Percentiles rank a stretch among this genome's conserved stretches.
Conservation (phyloP, 495 filamentous ascomycete genomes). For the Penicillium waksmanii region DNA sequence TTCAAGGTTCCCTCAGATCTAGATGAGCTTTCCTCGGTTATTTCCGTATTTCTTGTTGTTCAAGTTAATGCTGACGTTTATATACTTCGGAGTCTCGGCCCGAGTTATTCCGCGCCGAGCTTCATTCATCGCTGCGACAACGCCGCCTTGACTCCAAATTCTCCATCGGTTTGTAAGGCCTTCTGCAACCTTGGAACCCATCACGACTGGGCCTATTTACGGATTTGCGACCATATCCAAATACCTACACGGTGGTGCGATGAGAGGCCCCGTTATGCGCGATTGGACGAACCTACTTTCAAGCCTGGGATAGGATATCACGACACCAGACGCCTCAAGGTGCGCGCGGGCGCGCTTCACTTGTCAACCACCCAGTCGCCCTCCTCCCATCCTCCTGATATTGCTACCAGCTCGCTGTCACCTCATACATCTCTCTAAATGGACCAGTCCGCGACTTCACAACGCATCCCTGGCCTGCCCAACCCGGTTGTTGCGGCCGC, state of each 20-base stretch:
- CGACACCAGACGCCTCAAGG: neutral
- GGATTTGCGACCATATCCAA: neutral
- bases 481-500: conserved; percentile 55
- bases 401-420: neutral
- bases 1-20: too few relatives aligned
- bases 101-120: conserved; percentile 20
- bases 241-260: conserved; percentile 25
- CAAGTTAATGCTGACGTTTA: neutral
- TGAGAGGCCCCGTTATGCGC: conserved; percentile 29
- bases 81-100: conserved; percentile 14
- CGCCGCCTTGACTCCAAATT: neutral
- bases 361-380: neutral
- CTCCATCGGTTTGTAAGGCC: neutral
- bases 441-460: conserved; percentile 35
- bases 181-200: conserved; percentile 7
- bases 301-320: conserved; percentile 17
- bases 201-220: neutral
- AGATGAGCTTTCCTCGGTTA: too few relatives aligned
- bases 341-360: conserved; percentile 27
- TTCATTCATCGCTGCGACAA: conserved; percentile 12
- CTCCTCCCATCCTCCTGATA: neutral
- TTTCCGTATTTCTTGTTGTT: neutral
- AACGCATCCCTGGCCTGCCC: conserved; percentile 52
- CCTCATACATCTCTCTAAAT: conserved; percentile 21
- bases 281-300: conserved; percentile 22